A percentile compares a stretch with the other conserved stretches of the same genome.
Conservation (phyloP, 2,329 filamentous ascomycete genomes). For the Pleochaeta shiraiana region DNA sequence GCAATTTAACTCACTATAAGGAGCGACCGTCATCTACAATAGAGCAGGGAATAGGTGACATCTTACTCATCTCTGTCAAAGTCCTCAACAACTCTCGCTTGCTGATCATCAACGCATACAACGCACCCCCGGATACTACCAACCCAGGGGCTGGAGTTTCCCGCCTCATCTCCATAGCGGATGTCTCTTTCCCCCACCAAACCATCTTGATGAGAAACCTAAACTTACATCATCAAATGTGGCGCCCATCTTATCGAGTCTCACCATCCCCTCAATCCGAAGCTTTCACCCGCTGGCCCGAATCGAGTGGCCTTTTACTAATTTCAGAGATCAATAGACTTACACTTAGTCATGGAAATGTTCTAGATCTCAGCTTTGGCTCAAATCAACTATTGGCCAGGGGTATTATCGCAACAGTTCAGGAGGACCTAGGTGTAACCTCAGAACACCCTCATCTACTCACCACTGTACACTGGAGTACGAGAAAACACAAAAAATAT, state of each 20-base stretch:
- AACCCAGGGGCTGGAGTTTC: background rate
- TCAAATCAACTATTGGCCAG: too few species aligned
- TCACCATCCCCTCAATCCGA: background rate
- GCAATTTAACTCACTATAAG: background rate
- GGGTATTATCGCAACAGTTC: background rate
- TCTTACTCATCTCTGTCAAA: background rate
- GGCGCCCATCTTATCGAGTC: background rate
- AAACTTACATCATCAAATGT: background rate
- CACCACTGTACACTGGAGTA: too few species aligned
- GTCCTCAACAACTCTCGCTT: background rate
- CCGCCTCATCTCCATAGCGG: background rate
- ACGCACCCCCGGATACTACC: background rate
- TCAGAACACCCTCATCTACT: background rate
- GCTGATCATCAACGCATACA: background rate
- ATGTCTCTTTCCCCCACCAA: background rate
- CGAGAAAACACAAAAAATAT: too few species aligned
- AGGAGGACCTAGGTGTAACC: background rate
- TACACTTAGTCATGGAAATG: background rate
- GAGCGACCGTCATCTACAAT: background rate
- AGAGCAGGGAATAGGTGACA: background rate
- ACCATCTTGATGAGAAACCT: background rate
- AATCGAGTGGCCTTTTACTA: background rate
- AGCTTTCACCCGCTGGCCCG: background rate
- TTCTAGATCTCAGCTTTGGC: background rate
- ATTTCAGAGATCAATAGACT: background rate